Percentiles rank a stretch among this genome's conserved stretches.
These are phyloP conservation scores for Fusarium beomiforme DNA, from an alignment of 2,329 filamentous ascomycete species.

Conservation along the genomic window DNA sequence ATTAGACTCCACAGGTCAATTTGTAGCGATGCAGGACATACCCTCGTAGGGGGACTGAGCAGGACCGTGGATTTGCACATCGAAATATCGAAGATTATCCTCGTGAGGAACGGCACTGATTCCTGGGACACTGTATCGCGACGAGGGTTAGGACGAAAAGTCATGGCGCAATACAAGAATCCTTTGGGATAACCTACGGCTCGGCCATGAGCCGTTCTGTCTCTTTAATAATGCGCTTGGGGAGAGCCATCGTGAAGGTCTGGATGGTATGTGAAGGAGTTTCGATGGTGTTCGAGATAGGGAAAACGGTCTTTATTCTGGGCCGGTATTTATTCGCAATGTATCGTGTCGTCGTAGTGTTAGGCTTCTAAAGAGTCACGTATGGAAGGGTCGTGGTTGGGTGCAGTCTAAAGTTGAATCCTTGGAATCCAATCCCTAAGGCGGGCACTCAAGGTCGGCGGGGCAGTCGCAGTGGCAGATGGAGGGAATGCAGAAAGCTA, in stretches of 20 bases:
- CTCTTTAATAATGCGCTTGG: slow-evolving; percentile 98
- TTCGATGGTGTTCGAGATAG: not conserved
- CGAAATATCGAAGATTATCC: slow-evolving; percentile 97
- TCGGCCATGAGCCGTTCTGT: slow-evolving; percentile 97
- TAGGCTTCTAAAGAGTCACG: not conserved
- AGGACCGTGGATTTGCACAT: slow-evolving; percentile 95
- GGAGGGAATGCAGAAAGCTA: not conserved
- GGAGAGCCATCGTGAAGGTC: slow-evolving; percentile 72
- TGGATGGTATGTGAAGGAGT: not conserved
- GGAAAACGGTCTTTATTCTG: not conserved
- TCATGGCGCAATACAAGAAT: slow-evolving; percentile 4
- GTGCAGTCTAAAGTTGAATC: slow-evolving; percentile 17
- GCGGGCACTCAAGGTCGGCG: slow-evolving; percentile 24
- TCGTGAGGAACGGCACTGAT: slow-evolving; percentile 97
- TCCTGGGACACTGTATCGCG: slow-evolving; percentile 78
- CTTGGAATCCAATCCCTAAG: slow-evolving; percentile 23
- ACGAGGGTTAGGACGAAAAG: slow-evolving; percentile 33
- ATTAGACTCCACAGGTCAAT: not conserved
- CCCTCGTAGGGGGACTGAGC: slow-evolving; percentile 95
- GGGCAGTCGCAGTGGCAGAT: slow-evolving; percentile 14
- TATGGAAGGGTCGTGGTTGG: slow-evolving; percentile 15
- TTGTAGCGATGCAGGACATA: slow-evolving; percentile 51
- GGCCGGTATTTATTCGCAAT: not conserved
- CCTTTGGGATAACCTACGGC: slow-evolving; percentile 70
- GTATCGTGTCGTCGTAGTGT: not conserved